Percentiles rank a stretch among this genome's conserved stretches.
phyloP scores from a whole-genome alignment of 768 basidiomycete species.

The Pleurotus giganteus region DNA sequence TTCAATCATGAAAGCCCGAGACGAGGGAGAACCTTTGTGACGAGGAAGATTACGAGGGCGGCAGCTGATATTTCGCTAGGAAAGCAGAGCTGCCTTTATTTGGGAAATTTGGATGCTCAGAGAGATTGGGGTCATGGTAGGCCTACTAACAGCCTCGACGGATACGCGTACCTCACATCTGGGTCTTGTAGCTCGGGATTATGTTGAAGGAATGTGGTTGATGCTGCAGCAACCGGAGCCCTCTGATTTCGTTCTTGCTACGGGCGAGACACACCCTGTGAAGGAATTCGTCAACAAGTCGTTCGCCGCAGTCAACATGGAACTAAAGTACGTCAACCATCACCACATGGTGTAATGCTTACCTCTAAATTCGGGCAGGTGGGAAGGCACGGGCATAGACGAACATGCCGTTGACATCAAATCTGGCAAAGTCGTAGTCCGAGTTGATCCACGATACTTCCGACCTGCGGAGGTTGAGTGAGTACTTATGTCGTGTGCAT shows the following conservation, averaged over 20 bases:
- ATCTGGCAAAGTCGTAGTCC: slow-evolving; percentile 72
- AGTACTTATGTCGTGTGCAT: slow-evolving; percentile 29
- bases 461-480: slow-evolving; percentile 94
- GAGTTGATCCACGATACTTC: slow-evolving; percentile 88
- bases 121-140: slow-evolving; percentile 98
- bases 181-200: slow-evolving; percentile 64
- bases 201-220: slow-evolving; percentile 97
- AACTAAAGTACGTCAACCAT: slow-evolving; percentile 53
- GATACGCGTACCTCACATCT: too few species aligned
- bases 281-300: slow-evolving; percentile 91
- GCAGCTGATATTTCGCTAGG: slow-evolving; percentile 89
- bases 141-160: slow-evolving; percentile 18
- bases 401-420: slow-evolving; percentile 76
- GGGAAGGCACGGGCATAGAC: slow-evolving; percentile 73
- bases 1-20: slow-evolving; percentile 99
- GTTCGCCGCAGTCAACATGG: slow-evolving; percentile 65
- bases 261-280: slow-evolving; percentile 94
- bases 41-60: slow-evolving; percentile 90
- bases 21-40: slow-evolving; percentile 93
- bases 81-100: slow-evolving; percentile 87
- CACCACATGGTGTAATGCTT: slow-evolving; percentile 7
- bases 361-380: slow-evolving; percentile 38
- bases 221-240: slow-evolving; percentile 87
- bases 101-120: slow-evolving; percentile 92
- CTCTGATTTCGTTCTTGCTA: slow-evolving; percentile 93